Conservation (phyloP, 2,329 filamentous ascomycete species). For the Huntiella omanensis region DNA sequence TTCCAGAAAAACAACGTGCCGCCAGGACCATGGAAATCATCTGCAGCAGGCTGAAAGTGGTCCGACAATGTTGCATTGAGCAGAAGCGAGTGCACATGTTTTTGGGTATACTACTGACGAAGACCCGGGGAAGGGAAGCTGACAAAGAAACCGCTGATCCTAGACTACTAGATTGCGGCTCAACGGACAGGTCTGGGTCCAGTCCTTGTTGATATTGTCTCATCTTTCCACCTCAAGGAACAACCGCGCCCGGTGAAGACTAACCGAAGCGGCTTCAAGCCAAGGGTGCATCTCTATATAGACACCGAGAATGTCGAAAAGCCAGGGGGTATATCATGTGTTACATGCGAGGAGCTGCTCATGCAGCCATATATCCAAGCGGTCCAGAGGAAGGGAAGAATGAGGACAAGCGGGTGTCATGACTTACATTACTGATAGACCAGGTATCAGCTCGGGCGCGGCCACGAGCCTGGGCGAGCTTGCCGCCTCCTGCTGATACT, state of each 20-base stretch:
- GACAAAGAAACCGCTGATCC: no score
- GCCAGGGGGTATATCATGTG: not conserved
- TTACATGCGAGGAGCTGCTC: no score
- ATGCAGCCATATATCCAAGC: no score
- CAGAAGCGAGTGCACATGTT: not conserved
- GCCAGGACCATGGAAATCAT: not conserved
- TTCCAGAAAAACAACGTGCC: not conserved
- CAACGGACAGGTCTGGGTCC: constrained; percentile 1
- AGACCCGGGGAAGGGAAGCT: not conserved
- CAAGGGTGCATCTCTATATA: not conserved
- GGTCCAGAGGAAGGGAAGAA: no score
- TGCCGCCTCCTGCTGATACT: constrained; percentile 6
- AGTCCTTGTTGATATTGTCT: no score
- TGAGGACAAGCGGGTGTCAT: not conserved
- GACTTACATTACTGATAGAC: constrained; percentile 10
- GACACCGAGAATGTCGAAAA: not conserved
- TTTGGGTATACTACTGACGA: not conserved
- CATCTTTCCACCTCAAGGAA: no score
- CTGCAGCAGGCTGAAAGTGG: no score
- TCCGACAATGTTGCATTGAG: no score
- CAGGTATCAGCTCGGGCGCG: constrained; percentile 9
- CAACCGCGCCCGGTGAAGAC: no score
- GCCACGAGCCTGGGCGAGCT: constrained; percentile 4
- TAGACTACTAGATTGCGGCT: constrained; percentile 2
- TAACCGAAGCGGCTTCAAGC: no score